These are phyloP conservation scores for Piper betle DNA, from an alignment of 164 flowering plant species.

Conservation along the genomic window DNA sequence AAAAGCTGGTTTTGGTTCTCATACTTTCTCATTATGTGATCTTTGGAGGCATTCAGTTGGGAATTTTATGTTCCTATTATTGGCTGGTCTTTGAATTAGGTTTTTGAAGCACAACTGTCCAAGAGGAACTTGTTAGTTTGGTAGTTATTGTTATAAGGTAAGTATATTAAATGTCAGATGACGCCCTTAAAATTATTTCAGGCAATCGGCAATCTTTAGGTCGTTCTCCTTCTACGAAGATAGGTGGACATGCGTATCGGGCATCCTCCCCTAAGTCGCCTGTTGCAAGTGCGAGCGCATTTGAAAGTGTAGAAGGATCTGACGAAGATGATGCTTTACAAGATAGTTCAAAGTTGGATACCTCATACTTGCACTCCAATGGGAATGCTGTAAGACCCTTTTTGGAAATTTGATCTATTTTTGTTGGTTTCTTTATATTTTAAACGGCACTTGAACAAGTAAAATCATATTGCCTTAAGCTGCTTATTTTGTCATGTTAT, in stretches of 20 bases:
- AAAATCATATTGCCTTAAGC: too few relatives aligned
- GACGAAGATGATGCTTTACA: constrained; percentile 80
- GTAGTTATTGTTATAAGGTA: background rate
- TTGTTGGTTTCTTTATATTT: too few relatives aligned
- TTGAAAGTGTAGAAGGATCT: constrained; percentile 84
- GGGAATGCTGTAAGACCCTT: constrained; percentile 49
- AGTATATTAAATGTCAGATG: background rate
- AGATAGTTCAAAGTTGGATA: constrained; percentile 40
- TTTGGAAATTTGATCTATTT: background rate
- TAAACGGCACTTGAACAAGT: too few relatives aligned
- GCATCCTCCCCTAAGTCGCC: constrained; percentile 94
- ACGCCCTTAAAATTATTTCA: constrained; percentile 10
- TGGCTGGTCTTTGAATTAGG: too few relatives aligned
- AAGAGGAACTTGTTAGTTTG: background rate
- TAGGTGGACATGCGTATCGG: constrained; percentile 41
- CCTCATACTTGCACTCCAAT: constrained; percentile 46
- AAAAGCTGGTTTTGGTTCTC: too few relatives aligned
- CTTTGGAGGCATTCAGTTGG: too few relatives aligned
- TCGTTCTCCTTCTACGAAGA: constrained; percentile 28
- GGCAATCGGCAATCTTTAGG: constrained; percentile 28
- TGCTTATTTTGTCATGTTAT: too few relatives aligned
- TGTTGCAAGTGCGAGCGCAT: constrained; percentile 86
- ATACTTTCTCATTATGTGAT: too few relatives aligned
- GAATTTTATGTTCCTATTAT: too few relatives aligned
- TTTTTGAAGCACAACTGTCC: background rate